phyloP scores from a whole-genome alignment of 371 early-diverging fungal genomes.

The Encephalitozoon romaleae region DNA sequence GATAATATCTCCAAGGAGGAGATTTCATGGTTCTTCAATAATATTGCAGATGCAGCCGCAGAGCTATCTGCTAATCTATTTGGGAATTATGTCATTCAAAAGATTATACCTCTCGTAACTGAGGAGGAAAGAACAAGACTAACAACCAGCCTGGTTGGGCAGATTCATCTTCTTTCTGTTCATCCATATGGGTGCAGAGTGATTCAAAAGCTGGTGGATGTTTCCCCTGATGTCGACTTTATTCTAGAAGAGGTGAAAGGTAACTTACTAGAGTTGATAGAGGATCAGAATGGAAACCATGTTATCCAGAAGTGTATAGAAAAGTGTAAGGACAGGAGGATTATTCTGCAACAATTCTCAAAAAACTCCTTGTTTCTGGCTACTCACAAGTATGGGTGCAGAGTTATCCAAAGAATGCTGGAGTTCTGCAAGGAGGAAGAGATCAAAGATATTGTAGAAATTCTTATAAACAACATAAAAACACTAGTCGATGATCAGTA shows the following conservation, averaged over 20 bases:
- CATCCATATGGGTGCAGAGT: slow-evolving; percentile 99
- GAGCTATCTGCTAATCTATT: slow-evolving; percentile 96
- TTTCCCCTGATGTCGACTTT: slow-evolving; percentile 69
- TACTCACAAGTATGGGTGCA: slow-evolving; percentile 96
- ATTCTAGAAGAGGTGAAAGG: slow-evolving; percentile 81
- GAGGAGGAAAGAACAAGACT: slow-evolving; percentile 33
- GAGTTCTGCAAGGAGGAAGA: slow-evolving; percentile 65
- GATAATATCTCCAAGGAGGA: slow-evolving; percentile 81
- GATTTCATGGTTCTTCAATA: slow-evolving; percentile 84
- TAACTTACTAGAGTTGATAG: slow-evolving; percentile 84
- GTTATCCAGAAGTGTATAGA: slow-evolving; percentile 99
- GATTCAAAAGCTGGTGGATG: slow-evolving; percentile 94
- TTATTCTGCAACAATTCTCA: slow-evolving; percentile 71
- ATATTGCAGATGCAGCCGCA: slow-evolving; percentile 77
- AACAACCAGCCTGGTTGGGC: slow-evolving; percentile 78
- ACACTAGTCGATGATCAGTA: slow-evolving; percentile 93
- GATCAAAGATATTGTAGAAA: slow-evolving; percentile 35
- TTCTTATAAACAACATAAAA: slow-evolving; percentile 66
- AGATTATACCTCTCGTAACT: slow-evolving; percentile 65
- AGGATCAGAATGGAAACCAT: slow-evolving; percentile 99
- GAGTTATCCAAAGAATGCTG: slow-evolving; percentile 97
- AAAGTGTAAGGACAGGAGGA: slow-evolving; percentile 39
- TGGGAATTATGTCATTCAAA: slow-evolving; percentile 99
- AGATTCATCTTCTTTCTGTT: slow-evolving; percentile 77
- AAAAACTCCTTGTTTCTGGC: slow-evolving; percentile 85